Conservation (phyloP, 139 green algal genomes). For the Chlorella sp. region DNA sequence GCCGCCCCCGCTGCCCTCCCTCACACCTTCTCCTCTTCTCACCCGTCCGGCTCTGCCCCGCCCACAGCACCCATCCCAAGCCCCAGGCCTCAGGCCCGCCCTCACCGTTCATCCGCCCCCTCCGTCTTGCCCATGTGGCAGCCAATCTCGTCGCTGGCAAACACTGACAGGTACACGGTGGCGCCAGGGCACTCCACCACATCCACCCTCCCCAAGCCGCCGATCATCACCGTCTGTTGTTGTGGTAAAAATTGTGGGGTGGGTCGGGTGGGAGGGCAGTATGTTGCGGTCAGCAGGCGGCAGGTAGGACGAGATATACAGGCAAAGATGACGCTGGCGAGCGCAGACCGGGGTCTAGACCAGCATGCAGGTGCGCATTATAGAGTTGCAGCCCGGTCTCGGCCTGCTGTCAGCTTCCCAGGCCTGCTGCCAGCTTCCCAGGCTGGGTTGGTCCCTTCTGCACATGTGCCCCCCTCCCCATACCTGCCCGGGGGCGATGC, state of each 20-base stretch:
- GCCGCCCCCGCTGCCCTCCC: background rate
- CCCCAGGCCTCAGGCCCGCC: background rate
- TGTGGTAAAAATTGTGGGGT: background rate
- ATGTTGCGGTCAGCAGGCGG: background rate
- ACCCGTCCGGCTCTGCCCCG: background rate
- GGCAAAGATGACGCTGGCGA: background rate
- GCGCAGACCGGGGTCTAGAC: no score
- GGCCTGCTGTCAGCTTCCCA: background rate
- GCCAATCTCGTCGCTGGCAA: constrained; percentile 74
- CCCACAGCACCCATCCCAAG: background rate
- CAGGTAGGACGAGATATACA: background rate
- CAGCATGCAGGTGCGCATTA: background rate
- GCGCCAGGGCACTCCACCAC: constrained; percentile 67
- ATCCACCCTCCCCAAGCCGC: constrained; percentile 92
- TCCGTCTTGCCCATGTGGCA: constrained; percentile 89
- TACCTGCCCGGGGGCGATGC: constrained; percentile 65
- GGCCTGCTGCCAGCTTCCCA: background rate
- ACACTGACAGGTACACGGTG: constrained; percentile 96
- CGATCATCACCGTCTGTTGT: constrained; percentile 76
- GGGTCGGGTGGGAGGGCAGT: background rate
- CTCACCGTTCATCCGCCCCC: constrained; percentile 65
- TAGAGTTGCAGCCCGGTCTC: no score
- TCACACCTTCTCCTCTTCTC: background rate
- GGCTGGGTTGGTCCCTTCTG: background rate
- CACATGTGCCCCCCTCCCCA: background rate